phyloP scores from a whole-genome alignment of 208 protist genomes.

The Strigomonas galati region DNA sequence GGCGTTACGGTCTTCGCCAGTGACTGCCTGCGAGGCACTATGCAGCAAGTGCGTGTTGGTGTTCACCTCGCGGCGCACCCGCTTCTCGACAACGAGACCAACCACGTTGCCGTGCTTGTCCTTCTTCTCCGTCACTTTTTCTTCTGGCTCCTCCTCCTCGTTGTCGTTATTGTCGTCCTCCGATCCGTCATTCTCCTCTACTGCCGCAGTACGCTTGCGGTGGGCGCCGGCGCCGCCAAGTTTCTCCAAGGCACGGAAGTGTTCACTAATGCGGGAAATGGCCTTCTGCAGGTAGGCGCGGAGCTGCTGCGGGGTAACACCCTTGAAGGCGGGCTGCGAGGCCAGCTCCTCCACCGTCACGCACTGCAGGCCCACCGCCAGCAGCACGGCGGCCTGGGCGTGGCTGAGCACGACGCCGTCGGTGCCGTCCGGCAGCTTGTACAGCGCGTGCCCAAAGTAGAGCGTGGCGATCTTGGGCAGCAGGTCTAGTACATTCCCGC shows the following conservation, averaged over 20 bases:
- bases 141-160: conserved; percentile 16
- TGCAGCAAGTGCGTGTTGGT: conserved; percentile 73
- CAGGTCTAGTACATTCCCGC: conserved; percentile 96
- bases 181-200: neutral
- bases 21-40: conserved; percentile 46
- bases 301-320: conserved; percentile 75
- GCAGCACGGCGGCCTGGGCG: conserved; percentile 92
- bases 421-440: conserved; percentile 55
- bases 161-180: conserved; percentile 4
- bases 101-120: conserved; percentile 70
- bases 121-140: conserved; percentile 51
- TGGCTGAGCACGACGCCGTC: conserved; percentile 83
- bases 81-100: conserved; percentile 66
- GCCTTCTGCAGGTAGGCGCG: conserved; percentile 86
- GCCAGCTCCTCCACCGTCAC: conserved; percentile 66
- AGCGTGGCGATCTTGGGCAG: conserved; percentile 89
- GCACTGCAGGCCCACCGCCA: conserved; percentile 94
- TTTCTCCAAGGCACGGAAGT: conserved; percentile 58
- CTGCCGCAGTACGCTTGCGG: neutral
- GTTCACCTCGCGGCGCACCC: conserved; percentile 40
- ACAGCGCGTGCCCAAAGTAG: conserved; percentile 85
- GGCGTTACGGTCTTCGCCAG: conserved; percentile 18
- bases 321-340: conserved; percentile 52
- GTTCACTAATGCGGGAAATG: conserved; percentile 66
- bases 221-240: neutral